Base-by-base conservation (phyloP, 768 basidiomycete species). In the Artomyces pyxidatus region DNA sequence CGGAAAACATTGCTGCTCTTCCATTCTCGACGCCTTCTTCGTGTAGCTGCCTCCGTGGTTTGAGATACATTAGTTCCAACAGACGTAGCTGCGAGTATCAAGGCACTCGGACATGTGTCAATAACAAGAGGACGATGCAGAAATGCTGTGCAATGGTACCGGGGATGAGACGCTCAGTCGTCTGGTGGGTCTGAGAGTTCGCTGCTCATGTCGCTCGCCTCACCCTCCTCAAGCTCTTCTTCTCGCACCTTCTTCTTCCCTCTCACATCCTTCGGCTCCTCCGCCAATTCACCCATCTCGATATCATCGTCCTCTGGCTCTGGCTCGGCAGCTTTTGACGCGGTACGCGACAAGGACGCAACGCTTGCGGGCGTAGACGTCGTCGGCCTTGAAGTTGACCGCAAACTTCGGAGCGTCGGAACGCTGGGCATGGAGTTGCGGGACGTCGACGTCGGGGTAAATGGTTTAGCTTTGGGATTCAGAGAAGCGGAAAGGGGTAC, bases 261-360 rank as follows among this genome's bases (percentile, higher is more conserved):
- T 43, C 78, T 70, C 29, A 56, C 54, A 46, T 67, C 75, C 52
- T 72, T 78, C 3, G 78, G 77, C 46, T 78, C 77, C 59, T 91
- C 88, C 52, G 86, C 82, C 3, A 91, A 77, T 61, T 91, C 88
- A n/a, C 88, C 88, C 88, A 91, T 91, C 65, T 91, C 88, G 54
- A 91, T 89, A 53, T 91, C 88, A 55, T 86, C 76, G 25, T 64
- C 65, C 3, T 65, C 66, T 3, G 53, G 48, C 23, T 62, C 42
- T 35, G 48, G 52, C 10, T 52, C 29, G 47, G 55, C 35, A 50
- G 51, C 47, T 32, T n/a, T n/a, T n/a, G n/a, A n/a, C n/a, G n/a
- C n/a, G n/a, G n/a, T n/a, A n/a, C n/a, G n/a, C n/a, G n/a, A n/a
- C n/a, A n/a, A n/a, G n/a, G 52, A 43, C 17, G 56, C 32, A 21